Conservation (phyloP, 495 filamentous ascomycete genomes). For the Acidiella bohemica region DNA sequence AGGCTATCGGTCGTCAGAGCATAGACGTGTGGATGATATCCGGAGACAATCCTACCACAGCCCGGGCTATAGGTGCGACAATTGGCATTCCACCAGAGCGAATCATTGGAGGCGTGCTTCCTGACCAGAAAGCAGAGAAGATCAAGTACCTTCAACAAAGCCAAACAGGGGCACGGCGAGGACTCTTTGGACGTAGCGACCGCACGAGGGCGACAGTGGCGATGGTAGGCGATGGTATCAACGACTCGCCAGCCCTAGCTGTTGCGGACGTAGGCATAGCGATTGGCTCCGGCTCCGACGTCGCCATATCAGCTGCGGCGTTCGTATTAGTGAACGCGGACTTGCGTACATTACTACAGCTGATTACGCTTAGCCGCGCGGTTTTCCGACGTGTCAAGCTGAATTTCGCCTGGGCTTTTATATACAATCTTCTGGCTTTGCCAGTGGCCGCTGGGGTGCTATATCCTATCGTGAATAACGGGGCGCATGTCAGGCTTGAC, state of each 20-base stretch:
- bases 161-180: slow-evolving; percentile 19
- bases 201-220: slow-evolving; percentile 34
- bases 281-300: slow-evolving; percentile 70
- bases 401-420: slow-evolving; percentile 81
- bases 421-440: slow-evolving; percentile 70
- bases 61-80: slow-evolving; percentile 52
- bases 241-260: slow-evolving; percentile 72
- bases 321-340: slow-evolving; percentile 79
- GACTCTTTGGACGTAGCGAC: neutral
- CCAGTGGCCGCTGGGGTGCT: slow-evolving; percentile 73
- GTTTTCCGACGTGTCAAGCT: slow-evolving; percentile 71
- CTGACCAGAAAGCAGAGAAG: slow-evolving; percentile 73
- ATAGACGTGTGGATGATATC: slow-evolving; percentile 85
- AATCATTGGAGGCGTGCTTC: slow-evolving; percentile 79
- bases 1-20: slow-evolving; percentile 48
- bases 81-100: slow-evolving; percentile 61
- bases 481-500: slow-evolving; percentile 47
- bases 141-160: slow-evolving; percentile 59
- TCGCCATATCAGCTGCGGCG: slow-evolving; percentile 66
- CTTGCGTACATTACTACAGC: slow-evolving; percentile 52
- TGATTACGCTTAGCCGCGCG: slow-evolving; percentile 53
- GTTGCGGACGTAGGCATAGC: slow-evolving; percentile 73
- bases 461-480: slow-evolving; percentile 48
- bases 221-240: slow-evolving; percentile 76
- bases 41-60: slow-evolving; percentile 65